Conservation (phyloP, 441 rosid species). For the Populus hybrid region DNA sequence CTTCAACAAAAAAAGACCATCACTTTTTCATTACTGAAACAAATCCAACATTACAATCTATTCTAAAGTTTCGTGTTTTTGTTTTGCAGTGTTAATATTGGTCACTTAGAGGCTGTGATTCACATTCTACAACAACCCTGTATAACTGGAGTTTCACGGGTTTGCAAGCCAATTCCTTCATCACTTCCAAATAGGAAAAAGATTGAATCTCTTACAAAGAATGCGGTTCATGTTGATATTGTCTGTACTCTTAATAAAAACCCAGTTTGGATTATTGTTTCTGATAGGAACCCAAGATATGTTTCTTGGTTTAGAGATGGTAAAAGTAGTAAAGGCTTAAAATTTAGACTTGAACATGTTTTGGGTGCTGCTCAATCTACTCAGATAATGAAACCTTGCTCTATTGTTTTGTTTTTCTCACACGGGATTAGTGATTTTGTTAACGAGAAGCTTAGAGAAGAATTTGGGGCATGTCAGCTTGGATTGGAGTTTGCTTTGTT, state of each 20-base stretch:
- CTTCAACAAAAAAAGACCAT: background rate
- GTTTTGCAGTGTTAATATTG: conserved; percentile 64
- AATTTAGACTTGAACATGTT: conserved; percentile 41
- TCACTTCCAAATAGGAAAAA: conserved; percentile 13
- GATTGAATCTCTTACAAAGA: conserved; percentile 6
- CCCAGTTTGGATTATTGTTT: conserved; percentile 66
- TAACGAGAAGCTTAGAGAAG: conserved; percentile 31
- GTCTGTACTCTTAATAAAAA: conserved; percentile 56
- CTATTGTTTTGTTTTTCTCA: conserved; percentile 64
- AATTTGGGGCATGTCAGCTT: conserved; percentile 50
- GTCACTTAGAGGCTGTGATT: conserved; percentile 77
- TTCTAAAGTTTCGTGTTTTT: background rate
- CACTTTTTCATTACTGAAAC: background rate
- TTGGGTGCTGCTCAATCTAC: conserved; percentile 55
- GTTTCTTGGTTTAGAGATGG: conserved; percentile 38
- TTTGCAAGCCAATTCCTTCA: conserved; percentile 60
- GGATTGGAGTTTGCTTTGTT: conserved; percentile 30
- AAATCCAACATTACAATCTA: background rate
- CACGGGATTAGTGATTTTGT: conserved; percentile 46
- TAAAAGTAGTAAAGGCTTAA: conserved; percentile 47
- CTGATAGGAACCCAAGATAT: conserved; percentile 61
- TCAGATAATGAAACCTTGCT: conserved; percentile 44
- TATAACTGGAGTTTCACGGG: conserved; percentile 70
- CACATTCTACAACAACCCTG: conserved; percentile 54
- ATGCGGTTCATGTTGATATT: conserved; percentile 60